Conservation (phyloP, 495 filamentous ascomycete species). For the Hypoxylon trugodes region DNA sequence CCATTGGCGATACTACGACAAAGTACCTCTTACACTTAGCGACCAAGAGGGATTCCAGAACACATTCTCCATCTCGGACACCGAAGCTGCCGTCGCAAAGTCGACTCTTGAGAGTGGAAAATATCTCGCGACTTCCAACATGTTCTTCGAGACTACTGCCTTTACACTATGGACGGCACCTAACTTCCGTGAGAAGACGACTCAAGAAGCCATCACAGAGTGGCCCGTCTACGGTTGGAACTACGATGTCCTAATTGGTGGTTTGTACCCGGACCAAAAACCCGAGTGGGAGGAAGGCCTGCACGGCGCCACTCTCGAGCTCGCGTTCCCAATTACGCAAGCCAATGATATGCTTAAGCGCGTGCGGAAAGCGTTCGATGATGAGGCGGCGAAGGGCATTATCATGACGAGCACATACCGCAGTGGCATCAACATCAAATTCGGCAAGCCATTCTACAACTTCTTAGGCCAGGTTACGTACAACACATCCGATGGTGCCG, state of each 20-base stretch:
- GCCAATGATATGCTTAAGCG: conserved; percentile 59
- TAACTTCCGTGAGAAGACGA: conserved; percentile 61
- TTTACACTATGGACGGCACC: conserved; percentile 55
- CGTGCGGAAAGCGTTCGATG: conserved; percentile 56
- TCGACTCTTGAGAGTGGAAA: conserved; percentile 58
- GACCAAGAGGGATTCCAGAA: conserved; percentile 59
- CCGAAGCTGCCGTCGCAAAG: conserved; percentile 52
- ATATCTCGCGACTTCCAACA: conserved; percentile 57
- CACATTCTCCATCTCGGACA: conserved; percentile 57
- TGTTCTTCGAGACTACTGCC: conserved; percentile 58
- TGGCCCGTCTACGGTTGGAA: conserved; percentile 63
- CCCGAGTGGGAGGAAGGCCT: conserved; percentile 60
- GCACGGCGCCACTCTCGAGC: conserved; percentile 56
- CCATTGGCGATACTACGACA: conserved; percentile 60
- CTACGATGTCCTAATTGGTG: conserved; percentile 60
- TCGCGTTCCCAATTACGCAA: conserved; percentile 57
- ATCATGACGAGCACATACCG: conserved; percentile 59
- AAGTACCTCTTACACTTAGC: conserved; percentile 49
- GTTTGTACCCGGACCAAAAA: conserved; percentile 56
- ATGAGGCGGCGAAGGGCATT: conserved; percentile 49
- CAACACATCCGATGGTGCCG: conserved; percentile 52
- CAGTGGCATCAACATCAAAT: conserved; percentile 63
- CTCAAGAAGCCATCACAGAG: conserved; percentile 45
- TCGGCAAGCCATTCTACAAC: conserved; percentile 56
- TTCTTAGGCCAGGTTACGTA: conserved; percentile 59